phyloP scores from a whole-genome alignment of 169 alveolate genomes.

The Fabrea salina region DNA sequence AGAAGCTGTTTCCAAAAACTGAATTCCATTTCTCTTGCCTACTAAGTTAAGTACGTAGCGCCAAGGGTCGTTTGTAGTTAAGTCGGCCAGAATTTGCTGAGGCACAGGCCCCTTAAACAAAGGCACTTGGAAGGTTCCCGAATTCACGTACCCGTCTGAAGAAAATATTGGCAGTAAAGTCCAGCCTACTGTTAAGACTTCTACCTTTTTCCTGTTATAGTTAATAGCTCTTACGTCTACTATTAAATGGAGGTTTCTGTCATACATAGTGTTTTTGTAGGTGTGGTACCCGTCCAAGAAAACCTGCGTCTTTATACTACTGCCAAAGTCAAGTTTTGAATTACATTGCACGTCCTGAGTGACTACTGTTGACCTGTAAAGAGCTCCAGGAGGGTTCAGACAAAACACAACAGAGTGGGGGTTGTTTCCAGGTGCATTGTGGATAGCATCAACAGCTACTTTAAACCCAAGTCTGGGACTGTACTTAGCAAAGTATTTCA shows the following conservation, averaged over 20 bases:
- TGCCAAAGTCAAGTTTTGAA: slow-evolving; percentile 45
- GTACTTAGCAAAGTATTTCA: slow-evolving; percentile 50
- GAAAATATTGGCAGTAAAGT: slow-evolving; percentile 42
- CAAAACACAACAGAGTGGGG: slow-evolving; percentile 37
- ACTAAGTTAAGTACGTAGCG: slow-evolving; percentile 18
- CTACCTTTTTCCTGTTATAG: slow-evolving; percentile 38
- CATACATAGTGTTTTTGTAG: slow-evolving; percentile 37
- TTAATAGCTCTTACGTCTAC: slow-evolving; percentile 46
- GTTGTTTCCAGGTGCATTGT: slow-evolving; percentile 41
- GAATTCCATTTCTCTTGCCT: slow-evolving; percentile 2
- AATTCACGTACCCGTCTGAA: slow-evolving; percentile 40
- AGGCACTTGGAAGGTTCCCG: slow-evolving; percentile 50
- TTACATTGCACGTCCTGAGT: slow-evolving; percentile 37
- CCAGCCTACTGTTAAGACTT: slow-evolving; percentile 47
- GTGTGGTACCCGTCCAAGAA: slow-evolving; percentile 43
- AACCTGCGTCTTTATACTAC: slow-evolving; percentile 36
- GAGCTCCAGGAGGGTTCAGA: slow-evolving; percentile 58
- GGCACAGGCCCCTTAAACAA: slow-evolving; percentile 45
- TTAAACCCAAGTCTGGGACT: slow-evolving; percentile 47
- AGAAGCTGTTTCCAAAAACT: slow-evolving; percentile 38
- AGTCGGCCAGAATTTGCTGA: slow-evolving; percentile 14
- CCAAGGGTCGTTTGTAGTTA: slow-evolving; percentile 52
- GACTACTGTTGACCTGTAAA: slow-evolving; percentile 32
- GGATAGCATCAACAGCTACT: slow-evolving; percentile 57
- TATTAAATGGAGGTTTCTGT: slow-evolving; percentile 29